Percentiles rank a stretch among this genome's conserved stretches.
phyloP scores from a whole-genome alignment of 2,329 filamentous ascomycete species.

The Pseudocercospora pini-densiflorae region DNA sequence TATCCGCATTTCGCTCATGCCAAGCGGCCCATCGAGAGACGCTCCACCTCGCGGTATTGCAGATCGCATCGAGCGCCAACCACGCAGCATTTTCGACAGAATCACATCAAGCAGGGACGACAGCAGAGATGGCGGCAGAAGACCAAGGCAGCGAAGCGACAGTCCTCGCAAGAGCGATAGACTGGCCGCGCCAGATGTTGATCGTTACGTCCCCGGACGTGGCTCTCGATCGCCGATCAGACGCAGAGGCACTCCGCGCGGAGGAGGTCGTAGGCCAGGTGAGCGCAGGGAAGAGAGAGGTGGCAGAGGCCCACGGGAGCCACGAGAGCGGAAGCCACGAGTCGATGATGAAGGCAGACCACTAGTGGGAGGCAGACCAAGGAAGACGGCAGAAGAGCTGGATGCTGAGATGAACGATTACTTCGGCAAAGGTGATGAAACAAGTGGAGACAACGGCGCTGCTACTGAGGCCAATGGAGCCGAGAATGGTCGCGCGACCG shows the following conservation, averaged over 20 bases:
- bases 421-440: constrained; percentile 61
- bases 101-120: constrained; percentile 49
- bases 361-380: constrained; percentile 56
- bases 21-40: constrained; percentile 46
- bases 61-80: constrained; percentile 55
- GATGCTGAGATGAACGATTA: constrained; percentile 98
- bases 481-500: constrained; percentile 17
- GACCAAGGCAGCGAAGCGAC: constrained; percentile 43
- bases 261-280: constrained; percentile 53
- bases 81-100: constrained; percentile 69
- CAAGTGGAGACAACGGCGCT: constrained; percentile 35
- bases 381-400: constrained; percentile 88
- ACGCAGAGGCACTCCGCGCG: constrained; percentile 54
- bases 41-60: constrained; percentile 46
- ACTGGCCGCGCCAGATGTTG: constrained; percentile 69
- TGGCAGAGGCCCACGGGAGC: constrained; percentile 41
- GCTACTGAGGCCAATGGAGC: constrained; percentile 25
- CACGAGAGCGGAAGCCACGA: constrained; percentile 29
- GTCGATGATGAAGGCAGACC: constrained; percentile 53
- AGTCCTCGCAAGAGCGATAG: constrained; percentile 56
- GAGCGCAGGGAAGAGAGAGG: constrained; percentile 50
- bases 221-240: constrained; percentile 60
- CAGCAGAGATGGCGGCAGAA: constrained; percentile 36
- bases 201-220: constrained; percentile 75
- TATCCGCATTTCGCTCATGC: constrained; percentile 72